Evolutionary conservation across 176 grass and related monocot species (phyloP).

Genomic region (Oryza officinalis): DNA sequence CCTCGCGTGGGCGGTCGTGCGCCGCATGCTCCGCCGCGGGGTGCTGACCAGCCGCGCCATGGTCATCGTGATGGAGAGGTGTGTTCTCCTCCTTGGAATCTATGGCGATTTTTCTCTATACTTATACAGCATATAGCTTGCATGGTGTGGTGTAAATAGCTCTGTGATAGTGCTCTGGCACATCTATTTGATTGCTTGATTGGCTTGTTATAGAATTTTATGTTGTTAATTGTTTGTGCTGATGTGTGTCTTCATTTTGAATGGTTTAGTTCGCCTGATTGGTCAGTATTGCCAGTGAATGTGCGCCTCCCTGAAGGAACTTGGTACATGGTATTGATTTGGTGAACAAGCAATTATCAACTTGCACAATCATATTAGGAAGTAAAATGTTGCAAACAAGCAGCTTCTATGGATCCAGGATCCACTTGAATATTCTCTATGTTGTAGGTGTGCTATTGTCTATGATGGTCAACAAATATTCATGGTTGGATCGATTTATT

Average conservation of each 20-base stretch:
- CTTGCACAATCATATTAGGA: neutral
- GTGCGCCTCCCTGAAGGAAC: no score
- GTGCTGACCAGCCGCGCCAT: slow-evolving; percentile 69
- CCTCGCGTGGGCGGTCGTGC: slow-evolving; percentile 67
- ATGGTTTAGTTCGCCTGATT: neutral
- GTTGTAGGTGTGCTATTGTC: neutral
- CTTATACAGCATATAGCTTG: neutral
- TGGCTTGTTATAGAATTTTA: neutral
- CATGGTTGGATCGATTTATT: neutral
- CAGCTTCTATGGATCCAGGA: neutral
- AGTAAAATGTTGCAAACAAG: neutral
- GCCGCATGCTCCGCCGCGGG: slow-evolving; percentile 53
- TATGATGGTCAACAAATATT: neutral
- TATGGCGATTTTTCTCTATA: neutral
- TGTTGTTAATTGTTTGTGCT: neutral
- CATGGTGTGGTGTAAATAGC: neutral
- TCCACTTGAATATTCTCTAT: neutral
- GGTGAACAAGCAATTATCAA: neutral
- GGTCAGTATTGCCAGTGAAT: neutral
- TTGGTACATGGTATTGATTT: neutral
- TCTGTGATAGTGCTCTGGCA: neutral
- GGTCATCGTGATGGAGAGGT: slow-evolving; percentile 88
- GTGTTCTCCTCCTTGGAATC: neutral
- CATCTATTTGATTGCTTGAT: neutral
- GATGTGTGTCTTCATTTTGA: neutral